Base-by-base conservation (phyloP, 1,284 basidiomycete genomes). In the Cryptococcus maquisensis region DNA sequence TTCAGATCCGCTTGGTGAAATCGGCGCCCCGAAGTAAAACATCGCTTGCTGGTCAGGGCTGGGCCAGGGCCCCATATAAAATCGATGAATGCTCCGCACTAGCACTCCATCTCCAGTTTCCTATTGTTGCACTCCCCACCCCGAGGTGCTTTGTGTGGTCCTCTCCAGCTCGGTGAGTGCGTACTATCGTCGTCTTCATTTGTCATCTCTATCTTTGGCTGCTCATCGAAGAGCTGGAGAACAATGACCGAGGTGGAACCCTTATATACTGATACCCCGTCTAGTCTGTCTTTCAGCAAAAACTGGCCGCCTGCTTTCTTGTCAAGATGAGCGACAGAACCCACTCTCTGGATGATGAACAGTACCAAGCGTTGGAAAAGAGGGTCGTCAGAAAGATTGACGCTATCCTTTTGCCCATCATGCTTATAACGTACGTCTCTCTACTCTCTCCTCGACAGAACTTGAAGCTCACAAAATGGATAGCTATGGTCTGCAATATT, bases 351-450 rank as follows among this genome's bases (percentile, higher is more conserved):
- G 39, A 54, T 21, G 26, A 32, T 23, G 51, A 39, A 24, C 51
- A 49, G 10, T 23, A 47, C 9, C 43, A 42, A 16, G 53, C 54
- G 9, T 41, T 51, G n/a, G 66, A 68, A 57, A 59, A 47, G 50
- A 47, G 51, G 35, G 45, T 69, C 12, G 61, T 69, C 2, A 50
- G 65, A 35, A 69, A 69, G 52, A 49, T 69, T 41, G 67, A 69
- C 47, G 56, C 50, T 52, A 51, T 69, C 23, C 48, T 69, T 38
- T 73, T 79, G 70, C 78, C 77, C 0, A 69, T 80, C 54, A 61
- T 80, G 58, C 77, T 75, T 32, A 62, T 81, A 48, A 74, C 74
- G 8, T 40, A 13, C n/a, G 15, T 5, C 37, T 15, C 12, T 18
- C 10, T 48, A 59, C 56, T n/a, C 5, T 40, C 12, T 9, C 9